Evolutionary conservation across 1,139 yeast genomes (phyloP).

Genomic region (Debaryomycetaceae sp.): DNA sequence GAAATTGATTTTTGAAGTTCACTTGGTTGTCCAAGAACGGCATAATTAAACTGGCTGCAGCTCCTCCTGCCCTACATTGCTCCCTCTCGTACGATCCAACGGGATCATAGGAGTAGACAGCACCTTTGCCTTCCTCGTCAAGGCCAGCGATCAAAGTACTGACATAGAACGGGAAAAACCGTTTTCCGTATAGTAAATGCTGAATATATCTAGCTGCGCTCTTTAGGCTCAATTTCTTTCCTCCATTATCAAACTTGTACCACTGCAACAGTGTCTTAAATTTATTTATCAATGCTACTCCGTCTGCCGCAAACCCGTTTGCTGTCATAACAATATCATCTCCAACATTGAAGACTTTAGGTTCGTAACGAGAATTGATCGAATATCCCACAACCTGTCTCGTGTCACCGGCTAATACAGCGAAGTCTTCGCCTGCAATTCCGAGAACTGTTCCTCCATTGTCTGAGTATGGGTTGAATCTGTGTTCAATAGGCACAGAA

Average conservation of each 20-base stretch:
- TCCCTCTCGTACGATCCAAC: conserved; percentile 97
- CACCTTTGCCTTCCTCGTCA: conserved; percentile 92
- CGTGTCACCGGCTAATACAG: conserved; percentile 96
- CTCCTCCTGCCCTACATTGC: conserved; percentile 97
- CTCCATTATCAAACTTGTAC: conserved; percentile 86
- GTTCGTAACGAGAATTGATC: conserved; percentile 89
- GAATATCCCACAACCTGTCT: conserved; percentile 94
- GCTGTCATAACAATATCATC: conserved; percentile 87
- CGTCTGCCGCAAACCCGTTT: conserved; percentile 96
- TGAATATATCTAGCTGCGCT: conserved; percentile 91
- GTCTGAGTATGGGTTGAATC: conserved; percentile 93
- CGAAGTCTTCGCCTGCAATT: conserved; percentile 96
- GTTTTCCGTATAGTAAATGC: conserved; percentile 84
- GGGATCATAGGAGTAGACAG: conserved; percentile 94
- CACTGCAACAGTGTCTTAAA: conserved; percentile 80
- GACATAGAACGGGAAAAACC: conserved; percentile 96
- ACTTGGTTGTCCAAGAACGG: conserved; percentile 98
- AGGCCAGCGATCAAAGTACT: conserved; percentile 93
- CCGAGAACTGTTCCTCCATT: conserved; percentile 98
- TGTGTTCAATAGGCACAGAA: conserved; percentile 77
- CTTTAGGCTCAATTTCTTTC: conserved; percentile 61
- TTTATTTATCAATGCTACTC: conserved; percentile 75
- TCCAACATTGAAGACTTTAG: conserved; percentile 86
- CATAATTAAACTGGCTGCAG: conserved; percentile 93
- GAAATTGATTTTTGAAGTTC: conserved; percentile 86